Conservation (phyloP, 169 alveolate species). For the Plasmodium malariae region DNA sequence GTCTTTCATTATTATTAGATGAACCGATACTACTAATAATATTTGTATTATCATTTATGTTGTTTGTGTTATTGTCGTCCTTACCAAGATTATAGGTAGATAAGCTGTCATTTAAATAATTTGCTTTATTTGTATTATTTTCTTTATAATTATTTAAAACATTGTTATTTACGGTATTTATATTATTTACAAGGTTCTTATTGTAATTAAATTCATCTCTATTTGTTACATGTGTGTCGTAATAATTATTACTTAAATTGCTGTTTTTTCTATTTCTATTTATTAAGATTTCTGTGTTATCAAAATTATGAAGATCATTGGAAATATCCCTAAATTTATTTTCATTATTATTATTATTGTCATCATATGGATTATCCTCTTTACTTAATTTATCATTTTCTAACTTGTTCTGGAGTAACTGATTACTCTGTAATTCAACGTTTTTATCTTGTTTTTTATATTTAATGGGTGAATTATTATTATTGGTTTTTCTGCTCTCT, state of each 20-base stretch:
- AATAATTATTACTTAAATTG: not conserved
- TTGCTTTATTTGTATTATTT: not conserved
- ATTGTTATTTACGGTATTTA: not conserved
- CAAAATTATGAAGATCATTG: conserved; percentile 2
- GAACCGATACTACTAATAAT: not conserved
- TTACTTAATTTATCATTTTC: conserved; percentile 20
- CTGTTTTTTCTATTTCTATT: not conserved
- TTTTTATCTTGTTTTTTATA: conserved; percentile 17
- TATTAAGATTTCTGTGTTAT: not conserved
- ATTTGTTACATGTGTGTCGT: not conserved
- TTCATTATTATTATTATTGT: conserved; percentile 1
- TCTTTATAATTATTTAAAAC: not conserved
- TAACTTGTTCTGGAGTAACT: not conserved
- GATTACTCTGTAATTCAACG: conserved; percentile 22
- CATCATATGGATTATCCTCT: not conserved
- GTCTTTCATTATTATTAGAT: conserved; percentile 12
- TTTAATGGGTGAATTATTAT: not conserved
- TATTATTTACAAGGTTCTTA: not conserved
- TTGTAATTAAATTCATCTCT: not conserved
- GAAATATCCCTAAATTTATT: not conserved
- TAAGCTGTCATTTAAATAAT: not conserved
- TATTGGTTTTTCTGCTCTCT: conserved; percentile 1
- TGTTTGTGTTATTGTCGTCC: not conserved
- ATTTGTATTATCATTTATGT: not conserved
- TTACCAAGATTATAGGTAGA: not conserved